Base-by-base conservation (phyloP, 2,329 filamentous ascomycete species). In the Moelleriella libera region DNA sequence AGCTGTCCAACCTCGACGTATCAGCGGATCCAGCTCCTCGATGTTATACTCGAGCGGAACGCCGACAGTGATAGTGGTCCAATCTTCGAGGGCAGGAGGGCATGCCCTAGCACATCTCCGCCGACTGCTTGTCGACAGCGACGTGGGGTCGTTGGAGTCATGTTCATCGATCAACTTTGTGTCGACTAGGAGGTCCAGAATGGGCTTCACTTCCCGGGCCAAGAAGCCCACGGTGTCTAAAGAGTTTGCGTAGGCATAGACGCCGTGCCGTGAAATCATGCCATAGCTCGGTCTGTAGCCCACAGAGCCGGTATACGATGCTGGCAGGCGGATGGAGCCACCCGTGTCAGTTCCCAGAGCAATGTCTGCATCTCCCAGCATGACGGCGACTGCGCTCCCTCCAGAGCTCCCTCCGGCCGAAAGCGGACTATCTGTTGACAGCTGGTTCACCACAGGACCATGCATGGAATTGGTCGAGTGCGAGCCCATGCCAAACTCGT, bases 401-500 rank as follows among this genome's bases (percentile, higher is more conserved):
- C 92, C 92, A 4, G 90, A 97, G 62, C 89, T 96, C 31, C 89
- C 89, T 39, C 89, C 89, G 0, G 85, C 83, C 1, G 88, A 92
- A 30, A 78, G 61, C 49, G 67, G 47, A 21, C 58, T 48, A 42
- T 56, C 50, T 1, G 59, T 50, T 0, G 58, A 67, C 46, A 68
- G 63, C 6, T 66, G 68, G 51, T 75, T 80, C 46, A 62, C 68
- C 5, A 90, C 84, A 1, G 77, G 61, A 1, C 85, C 85, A 55
- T 82, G 79, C 47, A 71, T 66, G 1, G 87, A 88, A 57, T 82
- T 80, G 46, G 68, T 68, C 2, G 87, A 89, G 56, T 95, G 83
- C 7, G 88, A 94, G 2, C 88, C 88, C 89, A 95, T 95, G 30
- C 89, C 88, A 61, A 95, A 95, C 61, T 94, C 92, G 65, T 97